Conservation (phyloP, 2,329 filamentous ascomycete genomes). For the Aureobasidium sp. region DNA sequence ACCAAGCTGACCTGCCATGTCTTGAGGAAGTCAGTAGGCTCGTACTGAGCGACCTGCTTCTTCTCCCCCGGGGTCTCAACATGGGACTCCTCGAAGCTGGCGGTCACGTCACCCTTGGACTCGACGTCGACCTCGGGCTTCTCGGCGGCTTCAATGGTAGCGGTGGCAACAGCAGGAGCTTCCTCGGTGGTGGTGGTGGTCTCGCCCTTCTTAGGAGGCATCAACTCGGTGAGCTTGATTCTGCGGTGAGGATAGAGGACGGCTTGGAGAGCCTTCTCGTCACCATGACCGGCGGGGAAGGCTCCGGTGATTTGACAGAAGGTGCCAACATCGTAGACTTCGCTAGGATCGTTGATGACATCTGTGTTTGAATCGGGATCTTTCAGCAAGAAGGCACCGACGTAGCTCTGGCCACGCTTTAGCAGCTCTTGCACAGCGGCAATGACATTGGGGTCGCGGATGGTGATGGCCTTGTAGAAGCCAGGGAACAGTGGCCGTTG, state of each 20-base stretch:
- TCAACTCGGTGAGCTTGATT: conserved; percentile 78
- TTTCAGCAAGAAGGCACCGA: conserved; percentile 94
- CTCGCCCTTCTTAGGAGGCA: conserved; percentile 53
- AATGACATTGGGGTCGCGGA: conserved; percentile 84
- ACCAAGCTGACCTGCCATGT: conserved; percentile 90
- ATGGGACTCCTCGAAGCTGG: conserved; percentile 83
- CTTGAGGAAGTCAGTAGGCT: conserved; percentile 82
- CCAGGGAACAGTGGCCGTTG: conserved; percentile 91
- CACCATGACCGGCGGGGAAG: conserved; percentile 73
- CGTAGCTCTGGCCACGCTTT: conserved; percentile 92
- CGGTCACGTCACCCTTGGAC: conserved; percentile 87
- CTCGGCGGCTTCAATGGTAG: conserved; percentile 25
- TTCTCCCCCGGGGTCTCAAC: conserved; percentile 45
- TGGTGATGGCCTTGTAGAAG: conserved; percentile 98
- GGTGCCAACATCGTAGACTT: conserved; percentile 92
- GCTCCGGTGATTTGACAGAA: conserved; percentile 97
- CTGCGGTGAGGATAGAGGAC: conserved; percentile 93
- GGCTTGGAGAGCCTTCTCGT: conserved; percentile 71
- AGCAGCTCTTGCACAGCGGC: conserved; percentile 93
- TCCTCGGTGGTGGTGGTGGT: conserved; percentile 34
- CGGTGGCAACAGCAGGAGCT: conserved; percentile 41
- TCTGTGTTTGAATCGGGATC: conserved; percentile 92
- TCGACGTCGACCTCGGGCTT: conserved; percentile 32
- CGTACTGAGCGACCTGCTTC: conserved; percentile 52
- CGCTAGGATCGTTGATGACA: conserved; percentile 78